Conservation (phyloP, 2,329 filamentous ascomycete genomes). For the Ceratocystis harringtonii region DNA sequence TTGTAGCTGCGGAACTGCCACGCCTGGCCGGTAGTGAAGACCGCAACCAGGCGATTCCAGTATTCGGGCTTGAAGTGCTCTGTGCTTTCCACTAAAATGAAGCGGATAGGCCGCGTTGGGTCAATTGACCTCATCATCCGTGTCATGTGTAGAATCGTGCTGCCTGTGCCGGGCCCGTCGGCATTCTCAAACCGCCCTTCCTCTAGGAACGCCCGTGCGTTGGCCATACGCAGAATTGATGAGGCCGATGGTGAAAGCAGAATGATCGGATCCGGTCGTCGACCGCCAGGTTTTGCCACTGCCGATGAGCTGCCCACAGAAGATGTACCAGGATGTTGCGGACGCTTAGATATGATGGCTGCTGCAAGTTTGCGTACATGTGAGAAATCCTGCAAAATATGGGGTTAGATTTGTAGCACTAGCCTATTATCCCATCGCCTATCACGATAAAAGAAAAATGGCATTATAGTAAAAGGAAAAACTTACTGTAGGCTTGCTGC, state of each 20-base stretch:
- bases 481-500: constrained; percentile 72
- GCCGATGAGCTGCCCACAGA: constrained; percentile 24
- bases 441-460: not conserved
- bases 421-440: not conserved
- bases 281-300: constrained; percentile 33
- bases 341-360: constrained; percentile 54
- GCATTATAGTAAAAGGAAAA: not conserved
- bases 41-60: constrained; percentile 86
- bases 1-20: constrained; percentile 99
- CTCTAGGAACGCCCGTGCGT: constrained; percentile 88
- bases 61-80: constrained; percentile 97
- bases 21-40: constrained; percentile 92
- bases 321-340: constrained; percentile 26
- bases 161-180: constrained; percentile 50
- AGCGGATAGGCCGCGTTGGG: constrained; percentile 60
- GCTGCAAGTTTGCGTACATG: constrained; percentile 76
- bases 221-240: constrained; percentile 84
- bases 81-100: constrained; percentile 87
- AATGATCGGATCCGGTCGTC: constrained; percentile 71
- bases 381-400: constrained; percentile 64
- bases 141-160: constrained; percentile 73
- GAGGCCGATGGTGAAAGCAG: constrained; percentile 92
- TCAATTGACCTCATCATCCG: constrained; percentile 60
- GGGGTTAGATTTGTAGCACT: not conserved
- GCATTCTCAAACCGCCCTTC: constrained; percentile 67